Conservation (phyloP, 2,329 filamentous ascomycete genomes). For the Alternaria brassicae region DNA sequence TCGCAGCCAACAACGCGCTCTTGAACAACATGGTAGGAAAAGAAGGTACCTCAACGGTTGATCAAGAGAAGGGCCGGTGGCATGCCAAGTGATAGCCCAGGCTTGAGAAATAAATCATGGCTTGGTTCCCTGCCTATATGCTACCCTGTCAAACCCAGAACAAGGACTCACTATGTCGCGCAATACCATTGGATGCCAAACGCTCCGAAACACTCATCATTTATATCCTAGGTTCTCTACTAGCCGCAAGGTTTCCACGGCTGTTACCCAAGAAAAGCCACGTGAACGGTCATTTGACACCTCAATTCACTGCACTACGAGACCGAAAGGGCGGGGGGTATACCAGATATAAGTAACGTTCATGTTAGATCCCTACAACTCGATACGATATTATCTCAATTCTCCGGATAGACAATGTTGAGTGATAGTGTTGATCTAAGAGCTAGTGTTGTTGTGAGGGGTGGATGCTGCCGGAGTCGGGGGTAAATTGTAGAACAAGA, state of each 20-base stretch:
- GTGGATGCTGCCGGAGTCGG: conserved; percentile 2
- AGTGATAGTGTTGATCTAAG: background rate
- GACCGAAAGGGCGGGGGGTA: conserved; percentile 3
- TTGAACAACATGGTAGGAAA: conserved; percentile 35
- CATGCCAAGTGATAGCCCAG: background rate
- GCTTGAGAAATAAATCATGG: background rate
- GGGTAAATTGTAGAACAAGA: no score
- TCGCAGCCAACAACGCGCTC: conserved; percentile 33
- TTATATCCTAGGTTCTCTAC: conserved; percentile 20
- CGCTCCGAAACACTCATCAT: conserved; percentile 30
- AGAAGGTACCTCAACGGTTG: background rate
- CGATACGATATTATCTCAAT: background rate
- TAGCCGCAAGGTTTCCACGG: conserved; percentile 3
- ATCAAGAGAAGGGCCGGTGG: background rate
- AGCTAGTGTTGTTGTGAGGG: background rate
- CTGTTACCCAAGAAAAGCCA: background rate
- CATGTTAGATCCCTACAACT: background rate
- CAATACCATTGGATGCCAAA: conserved; percentile 25
- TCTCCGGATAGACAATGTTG: background rate
- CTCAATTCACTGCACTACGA: background rate
- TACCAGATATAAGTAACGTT: background rate
- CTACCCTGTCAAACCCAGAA: background rate
- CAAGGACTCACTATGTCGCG: conserved; percentile 1
- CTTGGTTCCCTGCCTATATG: conserved; percentile 12
- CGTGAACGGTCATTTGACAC: background rate